Conservation (phyloP, 305 asterid species). For the Andrographis paniculata region DNA sequence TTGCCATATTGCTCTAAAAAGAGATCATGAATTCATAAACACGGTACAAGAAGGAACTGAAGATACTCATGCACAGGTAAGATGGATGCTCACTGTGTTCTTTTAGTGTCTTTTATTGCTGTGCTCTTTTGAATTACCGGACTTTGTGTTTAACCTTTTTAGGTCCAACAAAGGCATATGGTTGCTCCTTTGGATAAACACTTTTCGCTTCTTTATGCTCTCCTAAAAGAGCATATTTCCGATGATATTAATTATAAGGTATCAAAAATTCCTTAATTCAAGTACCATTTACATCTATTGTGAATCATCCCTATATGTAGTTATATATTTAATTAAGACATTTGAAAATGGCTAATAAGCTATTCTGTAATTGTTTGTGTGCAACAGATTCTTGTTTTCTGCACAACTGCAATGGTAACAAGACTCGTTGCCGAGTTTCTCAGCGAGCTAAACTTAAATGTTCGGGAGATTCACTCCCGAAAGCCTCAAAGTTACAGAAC, state of each 20-base stretch:
- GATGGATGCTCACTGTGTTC: slow-evolving; percentile 10
- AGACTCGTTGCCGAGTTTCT: slow-evolving; percentile 89
- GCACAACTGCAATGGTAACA: slow-evolving; percentile 98
- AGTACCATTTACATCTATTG: neutral
- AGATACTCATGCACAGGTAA: slow-evolving; percentile 89
- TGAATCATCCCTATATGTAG: slow-evolving; percentile 1
- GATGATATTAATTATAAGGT: slow-evolving; percentile 92
- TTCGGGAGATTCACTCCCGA: slow-evolving; percentile 91
- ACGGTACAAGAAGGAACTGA: slow-evolving; percentile 89
- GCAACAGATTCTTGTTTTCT: slow-evolving; percentile 82
- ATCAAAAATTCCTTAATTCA: slow-evolving; percentile 9
- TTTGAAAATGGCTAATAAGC: neutral
- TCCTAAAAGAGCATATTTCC: slow-evolving; percentile 73
- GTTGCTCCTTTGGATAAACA: slow-evolving; percentile 80
- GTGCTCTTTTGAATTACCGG: neutral
- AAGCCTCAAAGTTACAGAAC: slow-evolving; percentile 93
- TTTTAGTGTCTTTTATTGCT: slow-evolving; percentile 4
- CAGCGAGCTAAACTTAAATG: slow-evolving; percentile 71
- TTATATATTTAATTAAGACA: neutral
- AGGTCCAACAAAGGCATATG: slow-evolving; percentile 81
- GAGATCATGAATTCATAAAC: slow-evolving; percentile 86
- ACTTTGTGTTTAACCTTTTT: slow-evolving; percentile 17
- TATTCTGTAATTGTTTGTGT: slow-evolving; percentile 6
- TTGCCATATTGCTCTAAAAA: slow-evolving; percentile 81
- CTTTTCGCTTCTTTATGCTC: slow-evolving; percentile 59